Base-by-base conservation (phyloP, 1,284 basidiomycete species). In the Malassezia sympodialis region DNA sequence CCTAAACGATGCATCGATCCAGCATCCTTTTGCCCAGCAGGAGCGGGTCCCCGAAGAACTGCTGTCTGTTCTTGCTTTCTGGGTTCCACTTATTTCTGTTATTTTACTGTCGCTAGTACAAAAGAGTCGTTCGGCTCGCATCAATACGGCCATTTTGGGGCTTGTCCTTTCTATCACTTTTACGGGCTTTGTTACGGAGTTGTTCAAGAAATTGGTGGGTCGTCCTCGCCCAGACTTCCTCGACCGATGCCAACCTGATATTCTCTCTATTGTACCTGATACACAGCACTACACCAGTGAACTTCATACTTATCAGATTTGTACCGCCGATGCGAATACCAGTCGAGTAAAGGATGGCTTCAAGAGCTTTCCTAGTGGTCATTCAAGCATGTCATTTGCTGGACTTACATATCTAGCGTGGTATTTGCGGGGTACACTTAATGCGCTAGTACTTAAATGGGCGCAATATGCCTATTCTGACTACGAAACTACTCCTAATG, bases 341-440 rank as follows among this genome's bases (percentile, higher is more conserved):
- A 49, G 51, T 42, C 53, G 31, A 5, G 48, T 74, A 17, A 42
- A 46, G 3, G 65, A 66, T 45, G 91, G 91, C 0, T 96, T 90
- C 79, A 82, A 88, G 65, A 90, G 87, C 70, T 96, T 98, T 76
- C 88, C 88, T 4, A 90, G 87, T 47, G 93, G 93, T 0, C 93
- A 96, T 77, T 83, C 88, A 0, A 88, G 86, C 67, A 87, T 91
- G 49, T 87, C 89, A 0, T 96, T 91, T 69, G 88, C 90, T 8
- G 91, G 93, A 1, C 79, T 96, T 3, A 88, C 87, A 1, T 96
- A 90, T 77, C 78, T 98, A 31, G 79, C 86, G 4, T 85, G 88
- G 61, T 96, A 93, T 73, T 44, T 73, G 8, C 64, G 60, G 2
- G 59, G 12, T 8, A 28, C 23, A 8, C 14, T 27, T 8, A 40